Evolutionary conservation across 2,329 filamentous ascomycete genomes (phyloP), one percentile per base, ranked within the genome.

Genomic region (Pseudocercospora eumusae): DNA sequence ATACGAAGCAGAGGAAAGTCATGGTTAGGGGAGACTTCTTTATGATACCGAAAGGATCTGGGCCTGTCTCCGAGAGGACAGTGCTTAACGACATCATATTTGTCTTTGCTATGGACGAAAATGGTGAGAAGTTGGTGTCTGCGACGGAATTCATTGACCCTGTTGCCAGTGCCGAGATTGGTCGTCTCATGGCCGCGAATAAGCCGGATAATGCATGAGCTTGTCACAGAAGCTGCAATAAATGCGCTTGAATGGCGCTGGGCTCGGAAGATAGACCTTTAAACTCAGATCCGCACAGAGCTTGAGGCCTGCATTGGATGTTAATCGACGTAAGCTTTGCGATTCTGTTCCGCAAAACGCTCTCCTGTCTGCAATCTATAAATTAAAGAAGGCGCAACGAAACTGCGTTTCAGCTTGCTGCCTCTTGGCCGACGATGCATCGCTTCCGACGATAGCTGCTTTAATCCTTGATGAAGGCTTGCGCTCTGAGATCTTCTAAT

Each of bases 21-120:
- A 57, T 45, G 54, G 25, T 45, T 15, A 23, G 54, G 27, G 54
- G 33, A 57, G 54, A 57, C 27, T 57, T 57, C 54, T 47, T 57
- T 10, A 57, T 57, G 54, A 28, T 13, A 20, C 33, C 33, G 15
- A 57, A 44, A 45, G 50, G 54, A 7, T 20, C 36, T 20, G 13
- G 18, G 27, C 42, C 33, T 3, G 25, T 27, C 1, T 36, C 42
- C 42, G 54, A 47, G 27, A 42, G 33, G 25, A 57, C 54, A 11
- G 33, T 57, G 15, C 42, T 57, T 9, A 44, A 57, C 21, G 54
- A 57, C 40, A 45, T 57, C 23, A 18, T 44, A 23, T 45, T 44
- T 31, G 44, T 40, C 18, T 44, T 44, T 15, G 36, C 20, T 15
- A 42, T 57, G 36, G 36, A 57, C n/a, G 33, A 44, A 20, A 57